Percentiles rank a stretch among this genome's conserved stretches.
Conservation (phyloP, 495 filamentous ascomycete species). For the Penicillium paxilli region DNA sequence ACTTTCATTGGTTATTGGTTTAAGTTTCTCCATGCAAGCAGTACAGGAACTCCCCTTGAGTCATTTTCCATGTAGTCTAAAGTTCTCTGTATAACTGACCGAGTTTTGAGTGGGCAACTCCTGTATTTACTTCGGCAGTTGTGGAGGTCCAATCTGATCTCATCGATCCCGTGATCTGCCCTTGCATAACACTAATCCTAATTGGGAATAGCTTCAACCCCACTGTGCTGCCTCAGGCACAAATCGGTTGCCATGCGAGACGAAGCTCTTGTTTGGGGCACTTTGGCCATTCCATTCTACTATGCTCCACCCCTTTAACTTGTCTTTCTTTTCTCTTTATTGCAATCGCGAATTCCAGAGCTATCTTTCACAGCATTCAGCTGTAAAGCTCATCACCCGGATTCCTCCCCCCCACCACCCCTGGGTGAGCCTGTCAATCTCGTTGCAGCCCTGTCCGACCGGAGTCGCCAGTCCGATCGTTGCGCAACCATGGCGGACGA, state of each 20-base stretch:
- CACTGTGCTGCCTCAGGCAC: conserved; percentile 27
- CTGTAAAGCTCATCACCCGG: conserved; percentile 4
- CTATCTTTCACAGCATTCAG: not conserved
- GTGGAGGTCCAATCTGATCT: no score
- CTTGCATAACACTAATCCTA: conserved; percentile 12
- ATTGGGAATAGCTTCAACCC: conserved; percentile 3
- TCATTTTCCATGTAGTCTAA: no score
- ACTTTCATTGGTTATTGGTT: no score
- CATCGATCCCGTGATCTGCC: not conserved
- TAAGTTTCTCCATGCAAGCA: no score
- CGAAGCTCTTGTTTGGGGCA: conserved; percentile 35
- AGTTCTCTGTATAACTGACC: no score
- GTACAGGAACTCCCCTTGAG: no score
- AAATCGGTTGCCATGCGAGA: conserved; percentile 42
- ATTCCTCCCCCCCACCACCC: conserved; percentile 1
- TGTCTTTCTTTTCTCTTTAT: conserved; percentile 14
- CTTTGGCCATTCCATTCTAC: conserved; percentile 27
- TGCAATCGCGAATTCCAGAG: conserved; percentile 8
- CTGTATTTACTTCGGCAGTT: no score
- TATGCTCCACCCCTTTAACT: conserved; percentile 29
- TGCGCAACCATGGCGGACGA: conserved; percentile 51
- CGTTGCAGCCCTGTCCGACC: conserved; percentile 18
- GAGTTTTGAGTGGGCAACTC: no score
- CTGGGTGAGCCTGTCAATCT: conserved; percentile 20
- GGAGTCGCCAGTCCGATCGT: conserved; percentile 19